phyloP scores from a whole-genome alignment of 1,284 basidiomycete species.

The Fomes fomentarius region DNA sequence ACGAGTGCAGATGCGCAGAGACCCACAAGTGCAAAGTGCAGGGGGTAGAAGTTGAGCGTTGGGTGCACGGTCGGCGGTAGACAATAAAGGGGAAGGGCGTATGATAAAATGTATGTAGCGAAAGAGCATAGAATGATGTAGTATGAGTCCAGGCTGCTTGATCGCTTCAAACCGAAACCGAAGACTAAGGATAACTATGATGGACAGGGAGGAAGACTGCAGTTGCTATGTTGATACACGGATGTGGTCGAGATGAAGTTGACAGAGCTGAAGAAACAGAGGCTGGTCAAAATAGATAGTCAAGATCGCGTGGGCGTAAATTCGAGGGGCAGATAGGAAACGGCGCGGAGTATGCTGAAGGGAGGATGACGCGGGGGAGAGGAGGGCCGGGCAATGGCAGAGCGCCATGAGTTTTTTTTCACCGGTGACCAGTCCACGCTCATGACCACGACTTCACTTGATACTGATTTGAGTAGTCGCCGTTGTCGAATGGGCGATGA shows the following conservation, averaged over 20 bases:
- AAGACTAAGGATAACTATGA: not conserved
- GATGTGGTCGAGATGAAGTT: not conserved
- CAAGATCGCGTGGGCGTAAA: not conserved
- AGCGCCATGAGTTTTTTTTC: slow-evolving; percentile 13
- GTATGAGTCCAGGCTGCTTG: not conserved
- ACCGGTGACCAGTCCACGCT: no score
- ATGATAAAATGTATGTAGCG: not conserved
- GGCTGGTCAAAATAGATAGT: not conserved
- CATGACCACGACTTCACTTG: slow-evolving; percentile 13
- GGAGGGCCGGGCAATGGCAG: not conserved
- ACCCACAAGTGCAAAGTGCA: not conserved
- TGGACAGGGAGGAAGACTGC: not conserved
- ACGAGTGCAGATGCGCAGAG: not conserved
- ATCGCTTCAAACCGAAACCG: no score
- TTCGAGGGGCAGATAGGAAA: not conserved
- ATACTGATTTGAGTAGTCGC: slow-evolving; percentile 5
- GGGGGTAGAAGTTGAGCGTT: no score
- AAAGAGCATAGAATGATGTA: not conserved
- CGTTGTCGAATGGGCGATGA: slow-evolving; percentile 1
- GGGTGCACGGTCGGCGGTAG: not conserved
- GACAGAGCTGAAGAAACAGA: not conserved
- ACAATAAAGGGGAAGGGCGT: not conserved
- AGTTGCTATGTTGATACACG: slow-evolving; percentile 8
- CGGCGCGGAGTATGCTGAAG: not conserved
- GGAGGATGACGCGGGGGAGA: not conserved